Conservation (phyloP, 495 filamentous ascomycete species). For the Podospora pseudoanserina region DNA sequence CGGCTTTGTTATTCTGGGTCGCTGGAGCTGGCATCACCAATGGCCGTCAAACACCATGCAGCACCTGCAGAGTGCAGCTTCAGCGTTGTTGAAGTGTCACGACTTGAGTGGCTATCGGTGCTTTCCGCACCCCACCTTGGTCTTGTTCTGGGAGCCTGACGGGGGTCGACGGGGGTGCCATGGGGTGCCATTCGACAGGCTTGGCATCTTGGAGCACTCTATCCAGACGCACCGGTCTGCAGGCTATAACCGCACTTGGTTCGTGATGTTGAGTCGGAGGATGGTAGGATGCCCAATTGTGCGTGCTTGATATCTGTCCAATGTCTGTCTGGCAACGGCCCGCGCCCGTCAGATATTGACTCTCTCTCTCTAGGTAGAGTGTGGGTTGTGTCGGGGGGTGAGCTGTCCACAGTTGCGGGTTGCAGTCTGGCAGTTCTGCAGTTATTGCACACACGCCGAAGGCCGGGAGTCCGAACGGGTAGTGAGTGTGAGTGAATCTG, state of each 20-base stretch:
- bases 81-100: slow-evolving; percentile 33
- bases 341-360: neutral
- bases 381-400: slow-evolving; percentile 2
- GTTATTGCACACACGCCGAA: slow-evolving; percentile 2
- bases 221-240: slow-evolving; percentile 21
- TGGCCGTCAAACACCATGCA: slow-evolving; percentile 23
- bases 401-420: neutral
- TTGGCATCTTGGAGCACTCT: slow-evolving; percentile 16
- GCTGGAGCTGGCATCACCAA: slow-evolving; percentile 18
- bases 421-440: slow-evolving; percentile 1
- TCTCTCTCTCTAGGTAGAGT: too few relatives aligned
- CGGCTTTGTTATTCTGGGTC: slow-evolving; percentile 11
- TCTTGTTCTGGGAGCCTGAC: slow-evolving; percentile 28
- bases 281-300: slow-evolving; percentile 1
- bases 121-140: slow-evolving; percentile 25
- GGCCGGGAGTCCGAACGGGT: slow-evolving; percentile 20
- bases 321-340: neutral
- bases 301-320: neutral
- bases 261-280: slow-evolving; percentile 1
- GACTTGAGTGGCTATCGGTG: slow-evolving; percentile 30
- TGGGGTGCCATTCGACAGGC: slow-evolving; percentile 9
- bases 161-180: slow-evolving; percentile 8
- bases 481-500: slow-evolving; percentile 19
- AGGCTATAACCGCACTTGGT: slow-evolving; percentile 7
- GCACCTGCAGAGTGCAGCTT: slow-evolving; percentile 30